Base-by-base conservation (phyloP, 768 basidiomycete genomes). In the Termitomyces sp. region DNA sequence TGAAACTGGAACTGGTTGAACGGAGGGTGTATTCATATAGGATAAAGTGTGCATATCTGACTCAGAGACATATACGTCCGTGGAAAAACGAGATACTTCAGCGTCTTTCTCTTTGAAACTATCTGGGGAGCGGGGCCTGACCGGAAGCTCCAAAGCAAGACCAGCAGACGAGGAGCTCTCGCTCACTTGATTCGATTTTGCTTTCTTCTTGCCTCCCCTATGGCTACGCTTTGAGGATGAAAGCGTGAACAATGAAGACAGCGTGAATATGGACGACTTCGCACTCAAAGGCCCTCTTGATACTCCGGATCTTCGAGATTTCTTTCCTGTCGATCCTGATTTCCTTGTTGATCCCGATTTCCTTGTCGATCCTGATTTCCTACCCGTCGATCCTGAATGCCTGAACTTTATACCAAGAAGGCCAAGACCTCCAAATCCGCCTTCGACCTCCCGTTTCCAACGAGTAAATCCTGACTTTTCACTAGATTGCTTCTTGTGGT, bases 361-460 rank as follows among this genome's bases (percentile, higher is more conserved):
- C 34, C 54, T 65, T 19, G 64, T 62, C 14, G 64, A 62, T n/a
- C 65, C 42, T 11, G 50, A 51, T 38, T 60, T 68, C 34, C 54
- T 65, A 19, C 59, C 62, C 19, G 64, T 62, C 8, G 64, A 62
- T 54, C 58, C 68, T 3, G 77, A 76, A 63, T 77, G 75, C 32
- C 75, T 64, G 60, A 78, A 79, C 10, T 68, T 63, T 30, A 80
- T 68, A 2, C 74, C 74, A 5, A 78, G 58, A 24, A 42, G 15
- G 19, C 68, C 66, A 15, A 68, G 58, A n/a, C 64, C 63, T 15
- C 65, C 71, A 32, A 70, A 56, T 24, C 61, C 62, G 7, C 69
- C 65, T 59, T 74, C 73, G 21, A 73, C 66, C 49, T 77, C 76
- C 40, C 70, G 66, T 60, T 74, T 77, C 79, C 78, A 81, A 35